Conservation (phyloP, 352 stramenopile genomes). For the Phytophthora sansomeana region DNA sequence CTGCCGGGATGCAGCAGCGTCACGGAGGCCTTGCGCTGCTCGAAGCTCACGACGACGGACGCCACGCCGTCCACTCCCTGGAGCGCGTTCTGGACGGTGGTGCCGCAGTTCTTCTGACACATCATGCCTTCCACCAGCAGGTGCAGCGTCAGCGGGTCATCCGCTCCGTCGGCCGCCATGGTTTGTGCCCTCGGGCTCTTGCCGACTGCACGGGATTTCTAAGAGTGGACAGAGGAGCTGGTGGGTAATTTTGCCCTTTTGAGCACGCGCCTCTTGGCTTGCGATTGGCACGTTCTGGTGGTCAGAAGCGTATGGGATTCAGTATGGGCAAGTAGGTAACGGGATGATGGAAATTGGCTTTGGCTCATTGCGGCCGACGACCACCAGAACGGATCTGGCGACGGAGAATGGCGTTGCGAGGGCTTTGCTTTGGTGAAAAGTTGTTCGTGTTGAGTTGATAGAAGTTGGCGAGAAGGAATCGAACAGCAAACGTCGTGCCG, state of each 20-base stretch:
- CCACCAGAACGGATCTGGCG: constrained; percentile 8
- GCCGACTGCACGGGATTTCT: constrained; percentile 2
- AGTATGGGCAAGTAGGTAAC: constrained; percentile 5
- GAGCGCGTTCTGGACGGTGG: constrained; percentile 89
- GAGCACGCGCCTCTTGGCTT: constrained; percentile 4
- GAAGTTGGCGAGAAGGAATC: background rate
- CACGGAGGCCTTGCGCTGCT: no score
- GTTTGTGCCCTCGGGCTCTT: no score
- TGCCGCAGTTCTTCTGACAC: constrained; percentile 96
- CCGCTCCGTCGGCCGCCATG: no score
- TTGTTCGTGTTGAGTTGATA: background rate
- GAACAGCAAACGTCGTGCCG: background rate
- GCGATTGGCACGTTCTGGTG: constrained; percentile 1
- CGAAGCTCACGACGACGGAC: no score
- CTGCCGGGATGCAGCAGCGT: no score
- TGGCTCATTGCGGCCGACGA: background rate
- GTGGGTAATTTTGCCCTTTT: no score
- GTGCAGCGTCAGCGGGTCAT: constrained; percentile 48
- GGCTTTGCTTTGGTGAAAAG: no score
- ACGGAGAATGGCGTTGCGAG: background rate
- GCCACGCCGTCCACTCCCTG: no score
- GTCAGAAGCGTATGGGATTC: no score
- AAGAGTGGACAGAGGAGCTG: background rate
- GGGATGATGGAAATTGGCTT: no score
- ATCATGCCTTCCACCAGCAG: constrained; percentile 94